Percentiles rank a stretch among this genome's conserved stretches.
These are phyloP conservation scores for Aulographum hederae DNA, from an alignment of 2,329 filamentous ascomycete genomes.

Conservation along the genomic window DNA sequence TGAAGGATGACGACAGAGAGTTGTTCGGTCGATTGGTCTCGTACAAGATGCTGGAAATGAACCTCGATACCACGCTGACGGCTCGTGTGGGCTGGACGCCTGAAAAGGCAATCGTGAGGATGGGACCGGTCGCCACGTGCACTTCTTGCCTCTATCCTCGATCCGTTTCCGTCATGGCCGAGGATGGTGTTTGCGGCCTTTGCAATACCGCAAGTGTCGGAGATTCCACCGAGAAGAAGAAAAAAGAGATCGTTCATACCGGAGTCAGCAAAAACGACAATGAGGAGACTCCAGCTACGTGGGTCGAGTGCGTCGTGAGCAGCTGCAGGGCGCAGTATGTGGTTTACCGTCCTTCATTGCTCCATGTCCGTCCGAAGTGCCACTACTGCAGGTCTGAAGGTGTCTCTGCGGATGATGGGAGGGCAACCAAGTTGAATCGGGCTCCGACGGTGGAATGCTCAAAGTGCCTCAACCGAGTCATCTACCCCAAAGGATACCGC, in stretches of 20 bases:
- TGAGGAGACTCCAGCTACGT: conserved; percentile 17
- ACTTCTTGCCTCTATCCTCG: conserved; percentile 24
- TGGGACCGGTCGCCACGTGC: conserved; percentile 27
- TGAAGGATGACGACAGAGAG: no score
- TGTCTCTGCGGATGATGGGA: no score
- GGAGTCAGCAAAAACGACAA: conserved; percentile 15
- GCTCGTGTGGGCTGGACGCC: no score
- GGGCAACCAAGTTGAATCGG: no score
- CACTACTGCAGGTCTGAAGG: no score
- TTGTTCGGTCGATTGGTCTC: no score
- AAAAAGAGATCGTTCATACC: conserved; percentile 6
- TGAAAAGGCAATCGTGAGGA: no score
- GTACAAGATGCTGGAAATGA: no score
- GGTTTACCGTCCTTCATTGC: conserved; percentile 23
- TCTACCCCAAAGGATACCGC: no score
- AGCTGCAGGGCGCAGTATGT: conserved; percentile 32
- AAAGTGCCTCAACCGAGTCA: no score
- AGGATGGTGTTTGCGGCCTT: conserved; percentile 21
- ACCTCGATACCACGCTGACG: no score
- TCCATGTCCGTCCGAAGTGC: conserved; percentile 25
- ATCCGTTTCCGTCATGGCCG: conserved; percentile 31
- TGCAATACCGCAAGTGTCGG: conserved; percentile 15
- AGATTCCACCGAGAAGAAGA: conserved; percentile 8
- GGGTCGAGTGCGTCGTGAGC: conserved; percentile 29
- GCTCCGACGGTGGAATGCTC: no score